phyloP scores from a whole-genome alignment of 148 eudicot species.

The Fagopyrum tataricum region DNA sequence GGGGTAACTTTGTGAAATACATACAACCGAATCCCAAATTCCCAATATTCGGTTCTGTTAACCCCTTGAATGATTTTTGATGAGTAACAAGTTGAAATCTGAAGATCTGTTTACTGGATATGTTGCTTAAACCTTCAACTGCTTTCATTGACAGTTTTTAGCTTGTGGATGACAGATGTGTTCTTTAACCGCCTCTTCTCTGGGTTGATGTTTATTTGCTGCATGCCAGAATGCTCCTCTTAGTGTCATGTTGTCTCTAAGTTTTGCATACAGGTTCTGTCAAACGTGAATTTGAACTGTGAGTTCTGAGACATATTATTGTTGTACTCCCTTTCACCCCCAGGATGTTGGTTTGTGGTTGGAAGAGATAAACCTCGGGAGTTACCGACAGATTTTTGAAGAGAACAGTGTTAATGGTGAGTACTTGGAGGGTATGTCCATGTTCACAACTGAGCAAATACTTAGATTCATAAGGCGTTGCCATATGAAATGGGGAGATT shows the following conservation, averaged over 20 bases:
- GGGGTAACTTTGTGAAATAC: not conserved
- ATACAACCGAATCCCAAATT: not conserved
- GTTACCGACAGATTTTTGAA: constrained; percentile 68
- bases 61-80: not conserved
- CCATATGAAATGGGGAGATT: constrained; percentile 99
- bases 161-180: not conserved
- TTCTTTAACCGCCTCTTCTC: not conserved
- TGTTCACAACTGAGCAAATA: constrained; percentile 97
- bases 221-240: not conserved
- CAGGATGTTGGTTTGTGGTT: constrained; percentile 98
- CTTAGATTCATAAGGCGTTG: constrained; percentile 90
- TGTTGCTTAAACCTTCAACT: not conserved
- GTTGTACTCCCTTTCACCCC: constrained; percentile 10
- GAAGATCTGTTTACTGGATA: not conserved
- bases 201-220: not conserved
- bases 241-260: not conserved
- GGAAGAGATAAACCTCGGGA: constrained; percentile 84
- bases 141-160: not conserved
- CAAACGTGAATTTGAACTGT: not conserved
- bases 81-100: not conserved
- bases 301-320: not conserved
- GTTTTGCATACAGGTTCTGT: not conserved
- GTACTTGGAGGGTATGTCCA: constrained; percentile 96
- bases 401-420: constrained; percentile 94
- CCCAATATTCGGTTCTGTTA: not conserved